Evolutionary conservation across 163 green algal genomes (phyloP).

Genomic region (Prototheca stagnorum): DNA sequence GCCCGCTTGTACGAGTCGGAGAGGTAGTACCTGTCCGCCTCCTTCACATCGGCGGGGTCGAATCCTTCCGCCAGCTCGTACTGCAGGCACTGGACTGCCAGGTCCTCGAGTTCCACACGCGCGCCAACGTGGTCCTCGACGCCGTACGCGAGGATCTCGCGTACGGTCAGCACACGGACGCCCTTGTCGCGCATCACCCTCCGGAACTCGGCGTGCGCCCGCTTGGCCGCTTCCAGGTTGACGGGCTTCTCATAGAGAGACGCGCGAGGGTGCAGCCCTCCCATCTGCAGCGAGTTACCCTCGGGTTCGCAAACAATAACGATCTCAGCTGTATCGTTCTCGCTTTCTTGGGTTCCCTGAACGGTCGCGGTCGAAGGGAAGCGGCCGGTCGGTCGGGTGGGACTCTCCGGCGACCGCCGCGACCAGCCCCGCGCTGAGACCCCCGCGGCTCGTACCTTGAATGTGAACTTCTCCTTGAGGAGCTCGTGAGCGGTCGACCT

Average conservation of each 20-base stretch:
- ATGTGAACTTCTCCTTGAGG: not conserved
- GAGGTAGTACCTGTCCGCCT: conserved; percentile 50
- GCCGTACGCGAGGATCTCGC: conserved; percentile 69
- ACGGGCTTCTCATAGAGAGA: conserved; percentile 86
- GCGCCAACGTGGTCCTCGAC: conserved; percentile 61
- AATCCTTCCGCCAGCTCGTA: conserved; percentile 50
- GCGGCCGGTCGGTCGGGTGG: not conserved
- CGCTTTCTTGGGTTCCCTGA: conserved; percentile 16
- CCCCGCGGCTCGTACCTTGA: not conserved
- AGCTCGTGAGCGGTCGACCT: not conserved
- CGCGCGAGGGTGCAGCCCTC: conserved; percentile 76
- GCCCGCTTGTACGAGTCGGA: conserved; percentile 71
- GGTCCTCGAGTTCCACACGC: conserved; percentile 75
- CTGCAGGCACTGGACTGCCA: conserved; percentile 51
- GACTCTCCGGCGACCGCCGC: not conserved
- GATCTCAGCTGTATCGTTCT: conserved; percentile 28
- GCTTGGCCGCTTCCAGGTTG: conserved; percentile 72
- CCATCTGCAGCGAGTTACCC: conserved; percentile 77
- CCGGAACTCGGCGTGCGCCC: conserved; percentile 67
- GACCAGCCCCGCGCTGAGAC: not conserved
- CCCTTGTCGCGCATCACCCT: conserved; percentile 41
- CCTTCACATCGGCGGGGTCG: conserved; percentile 25
- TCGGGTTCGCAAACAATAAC: conserved; percentile 84
- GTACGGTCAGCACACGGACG: conserved; percentile 68
- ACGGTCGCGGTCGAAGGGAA: not conserved